Conservation (phyloP, 2,329 filamentous ascomycete genomes). For the Colletotrichum chrysophilum region DNA sequence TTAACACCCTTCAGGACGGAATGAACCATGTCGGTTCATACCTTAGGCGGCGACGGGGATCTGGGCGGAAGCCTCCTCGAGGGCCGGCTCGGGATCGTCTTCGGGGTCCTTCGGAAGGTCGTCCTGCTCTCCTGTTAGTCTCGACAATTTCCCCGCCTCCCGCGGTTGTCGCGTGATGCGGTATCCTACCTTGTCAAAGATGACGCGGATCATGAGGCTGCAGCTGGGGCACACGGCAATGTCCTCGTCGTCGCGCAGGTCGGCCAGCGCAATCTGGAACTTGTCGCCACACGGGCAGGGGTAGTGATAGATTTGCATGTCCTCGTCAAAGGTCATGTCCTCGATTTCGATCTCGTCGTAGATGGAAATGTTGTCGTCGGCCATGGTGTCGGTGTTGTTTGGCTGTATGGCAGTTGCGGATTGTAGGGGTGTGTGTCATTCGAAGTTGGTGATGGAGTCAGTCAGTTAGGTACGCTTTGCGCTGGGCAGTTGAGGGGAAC, state of each 20-base stretch:
- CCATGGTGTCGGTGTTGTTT: slow-evolving; percentile 47
- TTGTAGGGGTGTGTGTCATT: not conserved
- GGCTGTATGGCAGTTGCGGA: accelerated
- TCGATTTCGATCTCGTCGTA: slow-evolving; percentile 99
- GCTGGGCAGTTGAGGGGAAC: not conserved
- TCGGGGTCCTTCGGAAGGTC: slow-evolving; percentile 46
- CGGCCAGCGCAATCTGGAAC: slow-evolving; percentile 87
- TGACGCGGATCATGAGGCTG: slow-evolving; percentile 94
- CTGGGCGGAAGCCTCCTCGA: slow-evolving; percentile 34
- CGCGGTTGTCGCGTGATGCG: too few species aligned
- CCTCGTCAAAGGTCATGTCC: slow-evolving; percentile 90
- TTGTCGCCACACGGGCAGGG: slow-evolving; percentile 97
- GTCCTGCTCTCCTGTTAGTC: slow-evolving; percentile 36
- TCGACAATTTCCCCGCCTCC: not conserved
- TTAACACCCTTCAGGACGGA: too few species aligned
- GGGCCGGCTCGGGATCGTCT: slow-evolving; percentile 33
- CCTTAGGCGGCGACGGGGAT: slow-evolving; percentile 46
- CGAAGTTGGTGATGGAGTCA: not conserved
- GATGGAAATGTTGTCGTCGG: slow-evolving; percentile 73
- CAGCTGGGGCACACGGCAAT: slow-evolving; percentile 98
- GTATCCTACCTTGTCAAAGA: slow-evolving; percentile 77
- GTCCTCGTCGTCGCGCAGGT: slow-evolving; percentile 87
- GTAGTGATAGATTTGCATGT: slow-evolving; percentile 89
- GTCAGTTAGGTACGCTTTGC: not conserved
- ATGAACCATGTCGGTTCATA: not conserved